phyloP scores from a whole-genome alignment of 495 filamentous ascomycete species.

The Amniculicola lignicola region DNA sequence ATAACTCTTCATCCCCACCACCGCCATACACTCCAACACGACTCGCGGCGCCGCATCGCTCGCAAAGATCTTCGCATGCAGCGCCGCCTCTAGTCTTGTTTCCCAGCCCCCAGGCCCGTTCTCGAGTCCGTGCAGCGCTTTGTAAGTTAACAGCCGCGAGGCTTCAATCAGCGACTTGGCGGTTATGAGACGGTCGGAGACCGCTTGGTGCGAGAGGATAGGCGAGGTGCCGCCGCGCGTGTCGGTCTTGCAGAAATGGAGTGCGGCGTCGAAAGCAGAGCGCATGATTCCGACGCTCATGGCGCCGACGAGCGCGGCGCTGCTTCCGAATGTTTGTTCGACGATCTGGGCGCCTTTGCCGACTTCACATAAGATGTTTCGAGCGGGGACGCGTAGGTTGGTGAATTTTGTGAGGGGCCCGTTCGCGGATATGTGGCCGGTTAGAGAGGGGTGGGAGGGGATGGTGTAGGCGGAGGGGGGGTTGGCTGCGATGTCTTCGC shows the following conservation, averaged over 20 bases:
- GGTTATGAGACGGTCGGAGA: slow-evolving; percentile 51
- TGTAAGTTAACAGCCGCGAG: slow-evolving; percentile 52
- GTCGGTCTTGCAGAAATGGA: slow-evolving; percentile 49
- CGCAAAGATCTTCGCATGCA: slow-evolving; percentile 54
- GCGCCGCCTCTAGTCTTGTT: slow-evolving; percentile 45
- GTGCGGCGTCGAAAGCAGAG: slow-evolving; percentile 51
- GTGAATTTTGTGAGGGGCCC: slow-evolving; percentile 50
- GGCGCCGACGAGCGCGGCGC: slow-evolving; percentile 51
- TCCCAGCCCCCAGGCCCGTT: slow-evolving; percentile 44
- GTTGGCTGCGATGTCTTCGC: slow-evolving; percentile 46
- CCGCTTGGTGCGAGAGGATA: slow-evolving; percentile 49
- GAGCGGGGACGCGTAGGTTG: slow-evolving; percentile 47
- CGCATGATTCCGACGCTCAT: slow-evolving; percentile 55
- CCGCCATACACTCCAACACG: slow-evolving; percentile 50
- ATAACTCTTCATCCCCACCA: slow-evolving; percentile 51
- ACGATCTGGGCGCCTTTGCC: slow-evolving; percentile 45
- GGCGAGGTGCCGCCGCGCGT: slow-evolving; percentile 44
- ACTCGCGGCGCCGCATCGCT: slow-evolving; percentile 49
- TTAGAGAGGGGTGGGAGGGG: slow-evolving; percentile 43
- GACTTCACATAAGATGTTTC: slow-evolving; percentile 47
- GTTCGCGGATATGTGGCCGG: slow-evolving; percentile 49
- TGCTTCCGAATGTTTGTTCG: slow-evolving; percentile 44
- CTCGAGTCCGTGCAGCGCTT: slow-evolving; percentile 47
- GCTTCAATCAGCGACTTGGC: slow-evolving; percentile 56
- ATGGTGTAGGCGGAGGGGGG: slow-evolving; percentile 43